Evolutionary conservation across 805 yeast species (phyloP).

Genomic region (Wickerhamiella dianesei): DNA sequence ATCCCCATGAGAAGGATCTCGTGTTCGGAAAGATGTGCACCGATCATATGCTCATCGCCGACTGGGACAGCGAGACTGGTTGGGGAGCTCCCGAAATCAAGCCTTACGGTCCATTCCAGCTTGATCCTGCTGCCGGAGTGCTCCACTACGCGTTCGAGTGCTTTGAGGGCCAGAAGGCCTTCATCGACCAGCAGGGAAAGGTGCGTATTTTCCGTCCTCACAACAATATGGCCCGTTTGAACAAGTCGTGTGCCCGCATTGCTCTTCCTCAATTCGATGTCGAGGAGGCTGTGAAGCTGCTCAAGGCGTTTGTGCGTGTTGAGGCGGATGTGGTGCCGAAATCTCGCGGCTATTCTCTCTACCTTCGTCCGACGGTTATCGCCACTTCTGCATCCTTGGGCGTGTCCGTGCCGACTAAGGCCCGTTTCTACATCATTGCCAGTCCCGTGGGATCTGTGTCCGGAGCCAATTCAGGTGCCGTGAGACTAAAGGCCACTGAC

Average conservation of each 20-base stretch:
- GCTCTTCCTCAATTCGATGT: slow-evolving; percentile 77
- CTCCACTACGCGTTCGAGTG: slow-evolving; percentile 92
- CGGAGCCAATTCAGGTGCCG: slow-evolving; percentile 88
- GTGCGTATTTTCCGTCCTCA: slow-evolving; percentile 82
- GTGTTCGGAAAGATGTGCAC: slow-evolving; percentile 67
- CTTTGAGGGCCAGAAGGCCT: slow-evolving; percentile 94
- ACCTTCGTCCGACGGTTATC: slow-evolving; percentile 88
- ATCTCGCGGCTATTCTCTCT: slow-evolving; percentile 79
- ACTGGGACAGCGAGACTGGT: slow-evolving; percentile 66
- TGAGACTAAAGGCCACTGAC: slow-evolving; percentile 85
- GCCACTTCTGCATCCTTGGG: slow-evolving; percentile 86
- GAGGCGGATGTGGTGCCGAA: slow-evolving; percentile 73
- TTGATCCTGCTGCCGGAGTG: slow-evolving; percentile 86
- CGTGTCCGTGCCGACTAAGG: slow-evolving; percentile 68
- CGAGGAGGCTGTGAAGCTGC: slow-evolving; percentile 59
- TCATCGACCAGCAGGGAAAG: slow-evolving; percentile 41
- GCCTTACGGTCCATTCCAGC: slow-evolving; percentile 61
- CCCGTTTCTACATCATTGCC: slow-evolving; percentile 72
- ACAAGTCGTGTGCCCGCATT: slow-evolving; percentile 76
- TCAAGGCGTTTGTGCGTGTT: slow-evolving; percentile 58
- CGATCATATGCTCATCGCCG: slow-evolving; percentile 73
- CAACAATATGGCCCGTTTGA: slow-evolving; percentile 85
- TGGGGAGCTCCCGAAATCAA: slow-evolving; percentile 85
- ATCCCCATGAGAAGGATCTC: slow-evolving; percentile 45
- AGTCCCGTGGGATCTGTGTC: slow-evolving; percentile 96